These are phyloP conservation scores for Plasmopara muralis DNA, from an alignment of 352 stramenopile genomes.

Conservation along the genomic window DNA sequence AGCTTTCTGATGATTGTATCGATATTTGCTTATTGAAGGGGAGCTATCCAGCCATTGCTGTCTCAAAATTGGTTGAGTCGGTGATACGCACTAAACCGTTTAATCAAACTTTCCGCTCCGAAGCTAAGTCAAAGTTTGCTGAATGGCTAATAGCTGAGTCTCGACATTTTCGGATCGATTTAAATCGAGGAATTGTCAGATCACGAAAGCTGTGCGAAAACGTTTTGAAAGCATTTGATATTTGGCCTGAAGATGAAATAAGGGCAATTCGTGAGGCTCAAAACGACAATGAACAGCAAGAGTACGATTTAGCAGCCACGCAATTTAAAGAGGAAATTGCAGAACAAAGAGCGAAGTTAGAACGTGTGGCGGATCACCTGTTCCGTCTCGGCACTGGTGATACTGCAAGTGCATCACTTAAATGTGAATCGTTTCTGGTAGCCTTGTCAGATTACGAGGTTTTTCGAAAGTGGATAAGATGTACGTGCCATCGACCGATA, in stretches of 20 bases:
- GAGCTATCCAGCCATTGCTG: slow-evolving; percentile 25
- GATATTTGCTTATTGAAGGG: slow-evolving; percentile 28
- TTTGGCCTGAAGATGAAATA: slow-evolving; percentile 22
- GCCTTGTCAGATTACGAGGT: slow-evolving; percentile 3
- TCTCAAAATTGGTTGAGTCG: slow-evolving; percentile 13
- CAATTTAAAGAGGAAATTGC: slow-evolving; percentile 10
- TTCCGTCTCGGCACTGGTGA: slow-evolving; percentile 7
- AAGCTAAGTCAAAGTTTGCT: slow-evolving; percentile 8
- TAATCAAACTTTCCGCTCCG: slow-evolving; percentile 2
- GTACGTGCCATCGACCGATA: slow-evolving; percentile 6
- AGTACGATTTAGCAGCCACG: slow-evolving; percentile 2
- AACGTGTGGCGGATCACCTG: slow-evolving; percentile 7
- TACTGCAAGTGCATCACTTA: neutral
- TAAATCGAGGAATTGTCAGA: slow-evolving; percentile 11
- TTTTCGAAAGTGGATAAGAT: slow-evolving; percentile 16
- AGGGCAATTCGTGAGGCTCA: slow-evolving; percentile 3
- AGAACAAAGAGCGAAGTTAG: slow-evolving; percentile 7
- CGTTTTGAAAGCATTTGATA: slow-evolving; percentile 27
- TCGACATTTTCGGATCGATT: slow-evolving; percentile 13
- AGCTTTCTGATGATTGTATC: slow-evolving; percentile 6
- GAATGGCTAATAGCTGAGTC: slow-evolving; percentile 22
- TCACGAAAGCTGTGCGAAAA: slow-evolving; percentile 13
- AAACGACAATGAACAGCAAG: slow-evolving; percentile 9
- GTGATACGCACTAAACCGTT: slow-evolving; percentile 4
- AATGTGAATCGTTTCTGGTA: neutral